A percentile compares a stretch with the other conserved stretches of the same genome.
phyloP scores from a whole-genome alignment of 1,284 basidiomycete genomes.

The Puccinia horiana region DNA sequence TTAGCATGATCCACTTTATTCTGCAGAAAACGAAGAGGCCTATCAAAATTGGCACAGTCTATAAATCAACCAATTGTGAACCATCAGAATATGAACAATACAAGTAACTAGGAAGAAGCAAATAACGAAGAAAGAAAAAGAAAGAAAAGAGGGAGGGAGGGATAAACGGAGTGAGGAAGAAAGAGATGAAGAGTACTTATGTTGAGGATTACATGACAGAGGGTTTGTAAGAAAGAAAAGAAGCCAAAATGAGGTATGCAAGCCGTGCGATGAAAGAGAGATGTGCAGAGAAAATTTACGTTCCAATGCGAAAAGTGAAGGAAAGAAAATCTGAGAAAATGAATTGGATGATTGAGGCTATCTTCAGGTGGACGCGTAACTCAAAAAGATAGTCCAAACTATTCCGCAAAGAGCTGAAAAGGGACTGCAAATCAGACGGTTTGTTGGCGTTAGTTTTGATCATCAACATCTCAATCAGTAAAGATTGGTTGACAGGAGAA shows the following conservation, averaged over 20 bases:
- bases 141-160: not conserved
- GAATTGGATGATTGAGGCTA: not conserved
- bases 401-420: conserved; percentile 40
- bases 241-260: not conserved
- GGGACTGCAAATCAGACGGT: not conserved
- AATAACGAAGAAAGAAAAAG: not conserved
- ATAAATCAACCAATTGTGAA: not conserved
- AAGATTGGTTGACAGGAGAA: not conserved
- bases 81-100: not conserved
- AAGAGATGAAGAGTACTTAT: not conserved
- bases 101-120: not conserved
- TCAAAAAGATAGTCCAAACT: conserved; percentile 41
- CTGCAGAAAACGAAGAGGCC: not conserved
- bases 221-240: not conserved
- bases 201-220: not conserved
- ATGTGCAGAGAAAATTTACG: not conserved
- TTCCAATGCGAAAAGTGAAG: not conserved
- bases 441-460: not conserved
- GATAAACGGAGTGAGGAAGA: not conserved
- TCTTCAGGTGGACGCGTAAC: conserved; percentile 32
- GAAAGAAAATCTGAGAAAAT: not conserved
- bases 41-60: not conserved
- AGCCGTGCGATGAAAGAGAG: not conserved
- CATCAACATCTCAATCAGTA: not conserved
- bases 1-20: too few relatives aligned